These are phyloP conservation scores for Alternaria burnsii DNA, from an alignment of 2,329 filamentous ascomycete species.

Conservation along the genomic window DNA sequence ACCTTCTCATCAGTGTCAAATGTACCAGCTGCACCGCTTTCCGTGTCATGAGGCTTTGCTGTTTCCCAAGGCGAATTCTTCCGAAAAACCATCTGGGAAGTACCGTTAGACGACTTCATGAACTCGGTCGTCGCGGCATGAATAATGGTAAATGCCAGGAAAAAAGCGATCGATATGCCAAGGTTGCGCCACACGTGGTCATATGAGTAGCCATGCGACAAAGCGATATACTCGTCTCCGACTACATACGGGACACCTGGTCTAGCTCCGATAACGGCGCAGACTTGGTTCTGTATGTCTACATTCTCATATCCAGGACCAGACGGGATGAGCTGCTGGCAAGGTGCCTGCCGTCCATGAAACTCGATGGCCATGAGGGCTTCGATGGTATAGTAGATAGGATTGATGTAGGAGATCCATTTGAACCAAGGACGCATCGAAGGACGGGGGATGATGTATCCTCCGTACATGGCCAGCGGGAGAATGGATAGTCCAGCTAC, in stretches of 20 bases:
- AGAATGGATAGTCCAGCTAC: slow-evolving; percentile 53
- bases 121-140: slow-evolving; percentile 24
- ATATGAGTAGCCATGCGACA: slow-evolving; percentile 22
- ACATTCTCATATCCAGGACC: slow-evolving; percentile 35
- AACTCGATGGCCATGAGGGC: slow-evolving; percentile 63
- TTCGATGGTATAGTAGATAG: slow-evolving; percentile 79
- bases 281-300: slow-evolving; percentile 27
- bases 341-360: slow-evolving; percentile 37
- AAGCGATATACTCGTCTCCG: slow-evolving; percentile 39
- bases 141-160: not conserved
- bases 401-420: slow-evolving; percentile 72
- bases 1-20: not conserved
- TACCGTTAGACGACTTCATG: slow-evolving; percentile 37
- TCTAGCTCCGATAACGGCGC: slow-evolving; percentile 45
- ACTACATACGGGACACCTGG: slow-evolving; percentile 39
- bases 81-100: slow-evolving; percentile 47
- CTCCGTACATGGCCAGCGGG: slow-evolving; percentile 67
- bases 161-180: slow-evolving; percentile 14
- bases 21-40: not conserved
- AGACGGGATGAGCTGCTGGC: slow-evolving; percentile 30
- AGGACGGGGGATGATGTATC: slow-evolving; percentile 69
- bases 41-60: not conserved
- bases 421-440: slow-evolving; percentile 58
- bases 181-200: slow-evolving; percentile 56
- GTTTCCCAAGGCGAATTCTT: not conserved